Conservation (phyloP, 495 filamentous ascomycete species). For the Daldinia concentrica region DNA sequence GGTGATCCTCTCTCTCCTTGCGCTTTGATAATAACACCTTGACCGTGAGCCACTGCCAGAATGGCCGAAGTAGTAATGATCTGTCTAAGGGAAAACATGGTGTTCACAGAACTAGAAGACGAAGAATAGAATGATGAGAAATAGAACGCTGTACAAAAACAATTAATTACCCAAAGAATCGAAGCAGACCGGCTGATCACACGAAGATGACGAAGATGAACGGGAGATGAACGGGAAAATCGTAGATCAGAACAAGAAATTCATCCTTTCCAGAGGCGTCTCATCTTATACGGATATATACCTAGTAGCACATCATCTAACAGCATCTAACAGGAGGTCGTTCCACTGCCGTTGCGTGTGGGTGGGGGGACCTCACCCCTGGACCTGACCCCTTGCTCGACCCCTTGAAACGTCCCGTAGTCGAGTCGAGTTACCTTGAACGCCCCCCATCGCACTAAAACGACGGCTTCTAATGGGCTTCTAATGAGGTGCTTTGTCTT, state of each 20-base stretch:
- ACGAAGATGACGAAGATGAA: constrained; percentile 7
- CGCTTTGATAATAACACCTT: constrained; percentile 55
- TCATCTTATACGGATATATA: constrained; percentile 19
- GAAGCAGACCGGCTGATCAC: constrained; percentile 40
- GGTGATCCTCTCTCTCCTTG: constrained; percentile 49
- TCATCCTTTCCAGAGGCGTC: constrained; percentile 10
- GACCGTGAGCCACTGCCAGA: constrained; percentile 49
- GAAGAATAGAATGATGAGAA: constrained; percentile 3
- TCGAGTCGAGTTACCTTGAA: constrained; percentile 1
- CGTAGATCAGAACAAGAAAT: constrained; percentile 16
- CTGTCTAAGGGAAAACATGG: constrained; percentile 45
- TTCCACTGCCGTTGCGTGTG: constrained; percentile 17
- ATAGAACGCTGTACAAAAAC: constrained; percentile 8
- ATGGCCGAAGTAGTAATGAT: constrained; percentile 47
- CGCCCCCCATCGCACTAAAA: not conserved
- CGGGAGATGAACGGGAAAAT: constrained; percentile 13
- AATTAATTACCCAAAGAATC: constrained; percentile 28
- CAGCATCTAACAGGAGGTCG: constrained; percentile 5
- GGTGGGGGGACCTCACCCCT: not conserved
- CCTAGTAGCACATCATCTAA: constrained; percentile 19
- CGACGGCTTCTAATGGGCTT: not conserved
- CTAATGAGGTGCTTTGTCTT: not conserved
- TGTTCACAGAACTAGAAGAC: constrained; percentile 29
- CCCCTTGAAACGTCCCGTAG: constrained; percentile 10
- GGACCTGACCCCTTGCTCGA: not conserved